Base-by-base conservation (phyloP, 164 flowering plant genomes). In the Pachysandra terminalis region DNA sequence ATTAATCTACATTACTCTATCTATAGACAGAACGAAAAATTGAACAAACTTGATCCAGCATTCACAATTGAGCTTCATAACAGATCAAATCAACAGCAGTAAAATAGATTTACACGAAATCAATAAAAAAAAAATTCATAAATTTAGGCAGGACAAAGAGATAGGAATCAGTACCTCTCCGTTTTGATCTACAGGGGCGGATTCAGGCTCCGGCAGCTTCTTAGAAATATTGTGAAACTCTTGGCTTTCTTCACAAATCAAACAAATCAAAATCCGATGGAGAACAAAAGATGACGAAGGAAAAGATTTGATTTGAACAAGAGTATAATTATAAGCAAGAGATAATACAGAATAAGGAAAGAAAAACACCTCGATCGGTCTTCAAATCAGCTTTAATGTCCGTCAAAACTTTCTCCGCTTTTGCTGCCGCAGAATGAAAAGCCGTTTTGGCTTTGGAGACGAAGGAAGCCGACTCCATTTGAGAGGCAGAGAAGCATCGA, bases 341-440 rank as follows among this genome's bases (percentile, higher is more conserved):
- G 51, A 45, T 25, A 28, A 28, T 54, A 63, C 28, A 25, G 1
- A 9, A n/a, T 61, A 48, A n/a, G 64, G 67, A 55, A 68, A n/a
- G 48, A 53, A n/a, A 28, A 59, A 56, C 45, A 85, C 91, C 88
- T 81, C 74, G 83, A 82, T 87, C 84, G 61, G 67, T 61, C 70
- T 67, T 68, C n/a, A 74, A 66, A 75, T 82, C 87, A 27, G 85
- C 72, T 77, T 89, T 89, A 15, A 90, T 80, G 64, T 88, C 98
- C 24, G 87, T 79, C 74, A 89, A 62, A 55, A 86, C 96, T 61
- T 82, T 83, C 84, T 90, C 96, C 79, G 96, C 98, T 84, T 84
- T 86, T 5, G 92, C 93, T 0, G 98, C 98, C 25, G 98, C 98
- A 40, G 98, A 93, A 82, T 93, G 85, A 75, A 90, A 81, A 77